These are phyloP conservation scores for Zygotorulaspora sp. DNA, from an alignment of 805 yeast genomes.

Conservation along the genomic window DNA sequence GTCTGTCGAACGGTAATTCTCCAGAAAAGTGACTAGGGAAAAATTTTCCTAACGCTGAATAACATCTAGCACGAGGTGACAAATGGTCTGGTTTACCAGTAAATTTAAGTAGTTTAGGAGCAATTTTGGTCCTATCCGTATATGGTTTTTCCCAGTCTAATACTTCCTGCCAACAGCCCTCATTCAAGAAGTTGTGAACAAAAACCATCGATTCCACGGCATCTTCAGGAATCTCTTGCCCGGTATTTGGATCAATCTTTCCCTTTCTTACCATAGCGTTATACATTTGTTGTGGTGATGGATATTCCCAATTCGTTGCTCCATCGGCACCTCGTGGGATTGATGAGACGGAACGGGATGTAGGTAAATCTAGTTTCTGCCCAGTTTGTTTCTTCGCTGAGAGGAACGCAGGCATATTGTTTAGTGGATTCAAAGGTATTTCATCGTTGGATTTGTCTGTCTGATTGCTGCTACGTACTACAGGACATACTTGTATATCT, in stretches of 20 bases:
- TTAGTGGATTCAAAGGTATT: constrained; percentile 62
- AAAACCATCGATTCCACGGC: constrained; percentile 97
- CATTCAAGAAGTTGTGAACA: constrained; percentile 92
- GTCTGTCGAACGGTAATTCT: constrained; percentile 94
- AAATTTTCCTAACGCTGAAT: constrained; percentile 56
- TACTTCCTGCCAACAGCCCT: constrained; percentile 96
- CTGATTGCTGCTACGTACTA: constrained; percentile 14
- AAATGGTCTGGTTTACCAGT: constrained; percentile 88
- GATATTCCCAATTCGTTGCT: constrained; percentile 94
- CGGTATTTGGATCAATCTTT: constrained; percentile 44
- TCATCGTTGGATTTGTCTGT: constrained; percentile 9
- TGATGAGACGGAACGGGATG: constrained; percentile 74
- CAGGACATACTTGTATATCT: constrained; percentile 31
- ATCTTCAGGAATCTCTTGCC: constrained; percentile 83
- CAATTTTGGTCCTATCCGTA: constrained; percentile 47
- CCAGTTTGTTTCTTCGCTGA: constrained; percentile 63
- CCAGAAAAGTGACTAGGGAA: constrained; percentile 70
- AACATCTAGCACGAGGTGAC: constrained; percentile 78
- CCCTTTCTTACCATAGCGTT: constrained; percentile 97
- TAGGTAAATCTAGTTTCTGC: constrained; percentile 72
- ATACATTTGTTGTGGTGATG: constrained; percentile 98
- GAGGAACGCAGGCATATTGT: constrained; percentile 81
- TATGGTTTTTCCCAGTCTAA: constrained; percentile 84
- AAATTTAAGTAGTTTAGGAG: constrained; percentile 77
- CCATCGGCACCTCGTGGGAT: constrained; percentile 75